Conservation (phyloP, 140 eudicot species). For the Cichorium intybus region DNA sequence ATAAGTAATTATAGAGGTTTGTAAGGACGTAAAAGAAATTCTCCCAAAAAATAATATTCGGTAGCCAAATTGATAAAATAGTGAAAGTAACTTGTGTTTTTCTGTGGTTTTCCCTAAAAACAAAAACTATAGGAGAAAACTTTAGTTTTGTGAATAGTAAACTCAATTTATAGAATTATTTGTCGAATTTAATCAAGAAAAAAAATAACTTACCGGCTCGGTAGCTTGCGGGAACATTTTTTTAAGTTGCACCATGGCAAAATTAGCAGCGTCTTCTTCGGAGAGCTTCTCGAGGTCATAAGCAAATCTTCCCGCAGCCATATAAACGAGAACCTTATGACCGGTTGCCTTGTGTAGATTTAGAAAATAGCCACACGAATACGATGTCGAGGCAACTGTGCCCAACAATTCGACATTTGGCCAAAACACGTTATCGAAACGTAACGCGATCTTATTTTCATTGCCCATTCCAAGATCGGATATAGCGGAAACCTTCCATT, state of each 20-base stretch:
- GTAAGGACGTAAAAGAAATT: no score
- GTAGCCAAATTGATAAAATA: no score
- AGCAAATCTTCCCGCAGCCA: constrained; percentile 98
- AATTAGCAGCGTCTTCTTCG: constrained; percentile 65
- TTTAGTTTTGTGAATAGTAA: no score
- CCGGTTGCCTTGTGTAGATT: constrained; percentile 97
- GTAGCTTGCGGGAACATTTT: constrained; percentile 86
- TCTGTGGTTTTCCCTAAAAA: no score
- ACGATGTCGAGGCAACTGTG: constrained; percentile 82
- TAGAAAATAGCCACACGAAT: constrained; percentile 90
- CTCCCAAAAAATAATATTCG: no score
- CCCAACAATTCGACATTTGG: constrained; percentile 88
- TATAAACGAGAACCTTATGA: constrained; percentile 87
- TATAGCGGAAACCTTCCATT: constrained; percentile 88
- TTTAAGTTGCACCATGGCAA: constrained; percentile 86
- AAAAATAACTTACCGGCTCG: constrained; percentile 63
- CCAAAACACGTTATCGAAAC: constrained; percentile 84
- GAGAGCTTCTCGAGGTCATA: constrained; percentile 88
- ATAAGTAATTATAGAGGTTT: no score
- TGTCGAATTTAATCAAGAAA: neutral
- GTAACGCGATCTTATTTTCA: constrained; percentile 86
- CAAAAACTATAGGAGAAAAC: no score
- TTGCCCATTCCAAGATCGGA: constrained; percentile 95
- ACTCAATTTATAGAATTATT: neutral
- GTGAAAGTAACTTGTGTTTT: no score